phyloP scores from a whole-genome alignment of 2,329 filamentous ascomycete genomes.

The Penicillium concentricum region DNA sequence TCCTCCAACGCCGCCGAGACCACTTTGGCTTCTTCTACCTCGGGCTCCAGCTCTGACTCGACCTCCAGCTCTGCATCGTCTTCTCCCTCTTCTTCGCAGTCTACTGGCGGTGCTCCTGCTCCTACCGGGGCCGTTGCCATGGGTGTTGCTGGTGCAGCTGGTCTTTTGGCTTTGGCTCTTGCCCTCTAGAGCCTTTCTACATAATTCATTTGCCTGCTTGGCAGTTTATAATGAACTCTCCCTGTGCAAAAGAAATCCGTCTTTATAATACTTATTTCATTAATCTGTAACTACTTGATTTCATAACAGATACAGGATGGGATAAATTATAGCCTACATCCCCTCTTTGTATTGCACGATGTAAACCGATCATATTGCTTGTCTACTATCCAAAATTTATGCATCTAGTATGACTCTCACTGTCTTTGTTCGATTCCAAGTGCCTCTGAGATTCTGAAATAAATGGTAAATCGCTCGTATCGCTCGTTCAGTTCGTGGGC shows the following conservation, averaged over 20 bases:
- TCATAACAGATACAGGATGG: background rate
- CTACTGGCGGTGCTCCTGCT: slow-evolving; percentile 23
- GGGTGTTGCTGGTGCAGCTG: slow-evolving; percentile 25
- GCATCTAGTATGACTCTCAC: too few relatives aligned
- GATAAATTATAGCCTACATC: background rate
- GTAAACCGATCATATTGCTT: background rate
- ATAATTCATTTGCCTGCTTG: background rate
- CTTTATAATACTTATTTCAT: background rate
- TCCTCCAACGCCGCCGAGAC: background rate
- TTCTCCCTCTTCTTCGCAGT: slow-evolving; percentile 15
- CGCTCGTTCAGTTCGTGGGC: too few relatives aligned
- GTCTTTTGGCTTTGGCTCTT: slow-evolving; percentile 25
- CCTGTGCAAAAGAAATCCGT: background rate
- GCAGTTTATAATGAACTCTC: background rate
- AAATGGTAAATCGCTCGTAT: background rate
- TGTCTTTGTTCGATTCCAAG: too few relatives aligned
- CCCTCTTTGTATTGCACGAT: too few relatives aligned
- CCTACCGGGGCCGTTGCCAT: slow-evolving; percentile 24
- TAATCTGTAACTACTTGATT: background rate
- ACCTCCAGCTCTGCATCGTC: slow-evolving; percentile 4
- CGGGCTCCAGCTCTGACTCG: background rate
- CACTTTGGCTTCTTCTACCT: background rate
- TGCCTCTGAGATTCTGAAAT: background rate
- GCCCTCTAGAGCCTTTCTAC: slow-evolving; percentile 19
- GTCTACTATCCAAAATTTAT: too few relatives aligned